Conservation (phyloP, 805 yeast genomes). For the Cyberlindnera meyerae region DNA sequence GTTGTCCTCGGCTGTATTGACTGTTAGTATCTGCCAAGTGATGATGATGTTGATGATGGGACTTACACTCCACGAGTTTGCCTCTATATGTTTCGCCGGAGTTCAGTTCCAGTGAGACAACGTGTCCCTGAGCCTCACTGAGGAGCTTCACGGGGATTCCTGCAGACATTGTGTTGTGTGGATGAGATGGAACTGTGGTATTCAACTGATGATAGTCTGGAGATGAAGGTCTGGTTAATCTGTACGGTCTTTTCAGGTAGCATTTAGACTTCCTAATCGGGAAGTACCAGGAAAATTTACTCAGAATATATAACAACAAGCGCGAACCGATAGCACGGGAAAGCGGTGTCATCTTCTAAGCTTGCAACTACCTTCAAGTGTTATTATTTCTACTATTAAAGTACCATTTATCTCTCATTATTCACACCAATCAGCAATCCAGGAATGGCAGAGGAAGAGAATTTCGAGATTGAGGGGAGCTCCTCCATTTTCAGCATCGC, state of each 20-base stretch:
- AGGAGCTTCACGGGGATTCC: conserved; percentile 83
- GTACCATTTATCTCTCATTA: too few species aligned
- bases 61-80: conserved; percentile 61
- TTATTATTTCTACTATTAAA: too few species aligned
- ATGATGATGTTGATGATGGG: not conserved
- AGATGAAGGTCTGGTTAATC: too few species aligned
- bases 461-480: conserved; percentile 4
- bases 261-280: too few species aligned
- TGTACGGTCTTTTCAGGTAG: too few species aligned
- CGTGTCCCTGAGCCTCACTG: conserved; percentile 87
- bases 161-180: conserved; percentile 28
- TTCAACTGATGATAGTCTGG: too few species aligned
- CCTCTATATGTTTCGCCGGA: conserved; percentile 90
- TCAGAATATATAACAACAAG: too few species aligned
- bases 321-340: too few species aligned
- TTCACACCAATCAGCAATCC: too few species aligned
- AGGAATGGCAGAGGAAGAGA: conserved; percentile 13
- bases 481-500: conserved; percentile 26
- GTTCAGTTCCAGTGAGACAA: conserved; percentile 73
- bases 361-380: too few species aligned
- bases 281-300: too few species aligned
- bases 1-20: conserved; percentile 60
- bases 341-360: too few species aligned
- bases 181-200: not conserved
- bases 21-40: conserved; percentile 8